Conservation (phyloP, 768 basidiomycete genomes). For the Boletus sp. region DNA sequence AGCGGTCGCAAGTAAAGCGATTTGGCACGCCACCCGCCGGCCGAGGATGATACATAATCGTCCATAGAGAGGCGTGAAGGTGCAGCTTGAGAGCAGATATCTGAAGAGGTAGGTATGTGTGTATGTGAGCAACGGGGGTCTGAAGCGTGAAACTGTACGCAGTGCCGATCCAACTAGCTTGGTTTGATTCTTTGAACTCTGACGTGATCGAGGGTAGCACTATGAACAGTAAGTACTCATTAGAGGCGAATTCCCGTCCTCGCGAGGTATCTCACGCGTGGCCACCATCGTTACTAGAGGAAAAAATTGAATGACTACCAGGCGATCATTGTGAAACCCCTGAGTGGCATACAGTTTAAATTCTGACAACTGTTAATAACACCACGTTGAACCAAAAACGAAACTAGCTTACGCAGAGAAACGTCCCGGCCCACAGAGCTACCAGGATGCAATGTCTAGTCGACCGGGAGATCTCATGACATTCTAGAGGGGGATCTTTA, state of each 20-base stretch:
- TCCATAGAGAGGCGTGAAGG: constrained; percentile 19
- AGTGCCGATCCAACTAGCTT: constrained; percentile 27
- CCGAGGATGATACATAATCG: constrained; percentile 17
- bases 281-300: constrained; percentile 23
- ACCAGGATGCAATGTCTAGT: constrained; percentile 59
- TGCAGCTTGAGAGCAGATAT: constrained; percentile 15
- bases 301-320: not conserved
- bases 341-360: constrained; percentile 8
- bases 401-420: constrained; percentile 54
- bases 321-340: not conserved
- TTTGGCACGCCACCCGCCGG: constrained; percentile 11
- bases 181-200: constrained; percentile 24
- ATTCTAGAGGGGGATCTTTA: constrained; percentile 33
- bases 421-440: constrained; percentile 64
- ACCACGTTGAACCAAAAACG: too few species aligned
- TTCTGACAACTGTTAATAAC: not conserved
- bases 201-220: constrained; percentile 19
- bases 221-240: not conserved
- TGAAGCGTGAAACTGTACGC: constrained; percentile 2
- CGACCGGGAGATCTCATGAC: constrained; percentile 53
- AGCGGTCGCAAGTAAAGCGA: constrained; percentile 5
- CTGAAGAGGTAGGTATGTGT: not conserved
- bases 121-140: too few species aligned
- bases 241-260: not conserved
- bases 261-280: constrained; percentile 7